phyloP scores from a whole-genome alignment of 345 rosid species.

The Populus euphratica region DNA sequence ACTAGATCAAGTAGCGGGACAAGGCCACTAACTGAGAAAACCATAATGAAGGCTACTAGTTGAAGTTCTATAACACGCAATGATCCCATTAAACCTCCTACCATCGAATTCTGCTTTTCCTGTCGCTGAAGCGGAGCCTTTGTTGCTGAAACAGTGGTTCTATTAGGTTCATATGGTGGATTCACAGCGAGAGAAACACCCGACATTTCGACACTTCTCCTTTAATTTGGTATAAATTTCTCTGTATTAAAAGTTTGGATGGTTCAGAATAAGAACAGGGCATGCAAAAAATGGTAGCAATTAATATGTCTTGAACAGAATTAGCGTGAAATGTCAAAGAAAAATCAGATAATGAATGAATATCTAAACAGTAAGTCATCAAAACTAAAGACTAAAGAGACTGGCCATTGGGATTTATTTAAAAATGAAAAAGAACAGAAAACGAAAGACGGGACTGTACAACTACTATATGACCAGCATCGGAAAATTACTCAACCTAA shows the following conservation, averaged over 20 bases:
- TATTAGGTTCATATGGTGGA: constrained; percentile 38
- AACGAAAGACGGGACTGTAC: too few relatives aligned
- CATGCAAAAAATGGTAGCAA: not conserved
- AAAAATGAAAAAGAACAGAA: too few relatives aligned
- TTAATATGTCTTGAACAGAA: not conserved
- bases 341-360: not conserved
- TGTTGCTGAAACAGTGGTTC: constrained; percentile 15
- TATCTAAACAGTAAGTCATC: not conserved
- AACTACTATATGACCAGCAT: not conserved
- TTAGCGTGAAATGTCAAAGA: not conserved
- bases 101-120: constrained; percentile 24
- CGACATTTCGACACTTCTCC: constrained; percentile 74
- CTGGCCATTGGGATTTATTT: not conserved
- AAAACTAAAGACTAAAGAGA: not conserved
- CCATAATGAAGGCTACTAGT: constrained; percentile 80
- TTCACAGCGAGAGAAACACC: constrained; percentile 66
- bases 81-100: constrained; percentile 68
- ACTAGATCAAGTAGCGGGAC: constrained; percentile 77
- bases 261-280: not conserved
- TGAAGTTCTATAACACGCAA: constrained; percentile 79
- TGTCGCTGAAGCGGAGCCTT: constrained; percentile 13
- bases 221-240: not conserved
- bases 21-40: constrained; percentile 82
- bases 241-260: not conserved
- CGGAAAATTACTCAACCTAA: not conserved